These are phyloP conservation scores for Trichoderma gracile DNA, from an alignment of 2,329 filamentous ascomycete genomes.

Conservation along the genomic window DNA sequence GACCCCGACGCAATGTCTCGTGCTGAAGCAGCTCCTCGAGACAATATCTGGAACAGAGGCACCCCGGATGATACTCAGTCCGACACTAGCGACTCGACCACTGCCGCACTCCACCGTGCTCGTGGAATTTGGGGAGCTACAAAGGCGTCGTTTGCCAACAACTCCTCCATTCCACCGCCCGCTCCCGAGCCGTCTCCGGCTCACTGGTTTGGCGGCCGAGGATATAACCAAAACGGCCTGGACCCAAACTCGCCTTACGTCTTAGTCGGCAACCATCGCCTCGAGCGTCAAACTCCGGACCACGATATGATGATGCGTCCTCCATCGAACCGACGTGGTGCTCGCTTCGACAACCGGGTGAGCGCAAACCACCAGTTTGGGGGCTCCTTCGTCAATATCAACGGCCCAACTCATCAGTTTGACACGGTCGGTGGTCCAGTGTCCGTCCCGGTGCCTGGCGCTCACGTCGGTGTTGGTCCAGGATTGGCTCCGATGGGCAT, in stretches of 20 bases:
- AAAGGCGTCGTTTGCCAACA: slow-evolving; percentile 44
- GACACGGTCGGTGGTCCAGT: slow-evolving; percentile 43
- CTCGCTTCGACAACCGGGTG: slow-evolving; percentile 51
- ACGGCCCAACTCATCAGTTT: slow-evolving; percentile 37
- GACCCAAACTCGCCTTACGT: slow-evolving; percentile 44
- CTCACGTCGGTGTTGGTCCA: slow-evolving; percentile 39
- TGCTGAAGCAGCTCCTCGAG: slow-evolving; percentile 36
- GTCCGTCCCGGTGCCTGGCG: slow-evolving; percentile 29
- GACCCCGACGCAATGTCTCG: slow-evolving; percentile 42
- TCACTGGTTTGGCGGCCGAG: slow-evolving; percentile 50
- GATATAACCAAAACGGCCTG: slow-evolving; percentile 42
- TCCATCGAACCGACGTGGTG: slow-evolving; percentile 46
- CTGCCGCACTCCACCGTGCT: slow-evolving; percentile 54
- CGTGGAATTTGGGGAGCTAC: slow-evolving; percentile 58
- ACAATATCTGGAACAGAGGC: slow-evolving; percentile 51
- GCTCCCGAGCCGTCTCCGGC: slow-evolving; percentile 41
- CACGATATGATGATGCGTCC: slow-evolving; percentile 50
- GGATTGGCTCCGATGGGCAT: slow-evolving; percentile 43
- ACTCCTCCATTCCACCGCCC: slow-evolving; percentile 39
- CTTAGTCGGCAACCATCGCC: slow-evolving; percentile 45
- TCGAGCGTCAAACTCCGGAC: slow-evolving; percentile 52
- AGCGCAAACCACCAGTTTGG: slow-evolving; percentile 39
- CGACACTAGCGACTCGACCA: slow-evolving; percentile 57
- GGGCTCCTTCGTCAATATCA: slow-evolving; percentile 38
- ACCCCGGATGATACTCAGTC: slow-evolving; percentile 56